Evolutionary conservation across 768 basidiomycete species (phyloP), one percentile per base, ranked within the genome.

Genomic region (Ramaria rubella): DNA sequence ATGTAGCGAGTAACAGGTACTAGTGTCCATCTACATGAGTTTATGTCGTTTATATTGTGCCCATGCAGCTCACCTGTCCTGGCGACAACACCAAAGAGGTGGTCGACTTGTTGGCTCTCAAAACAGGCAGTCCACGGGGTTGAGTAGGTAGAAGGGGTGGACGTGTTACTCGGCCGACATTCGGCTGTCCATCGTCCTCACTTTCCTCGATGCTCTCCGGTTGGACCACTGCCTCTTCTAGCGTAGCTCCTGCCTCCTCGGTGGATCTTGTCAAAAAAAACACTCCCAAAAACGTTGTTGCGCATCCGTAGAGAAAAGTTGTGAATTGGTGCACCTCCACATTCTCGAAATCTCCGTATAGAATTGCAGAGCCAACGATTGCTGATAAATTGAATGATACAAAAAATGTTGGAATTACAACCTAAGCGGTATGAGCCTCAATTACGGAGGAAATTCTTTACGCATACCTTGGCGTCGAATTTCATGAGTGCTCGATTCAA

Each of bases 401-500:
- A 68, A 96, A 98, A 75, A 97, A 94, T 14, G 85, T 86, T 4
- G 94, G 95, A 60, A 98, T 91, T 24, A 97, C 94, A 52, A 86
- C 79, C 89, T 91, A 59, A 23, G 38, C 0, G 55, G 38, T 24
- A 58, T 59, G 49, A 58, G 58, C 50, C 36, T 57, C 5, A 31
- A 33, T 21, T 24, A 52, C 33, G 21, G 19, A 49, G 42, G 21
- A 2, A 56, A 15, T 46, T 46, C 17, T 19, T 15, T 14, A n/a
- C n/a, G 64, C 70, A 52, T 62, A 89, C 88, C 73, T 96, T 95
- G 69, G 89, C 85, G 66, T 96, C 92, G 68, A 97, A 98, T 21
- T 85, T 81, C 84, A 91, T 94, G 45, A 97, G 69, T 6, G 94
- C 94, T 57, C 90, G 76, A 63, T 91, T 91, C 51, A 90, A 77